Evolutionary conservation across 2,329 filamentous ascomycete genomes (phyloP), one percentile per base, ranked within the genome.

Genomic region (Hypoxylon sp.): DNA sequence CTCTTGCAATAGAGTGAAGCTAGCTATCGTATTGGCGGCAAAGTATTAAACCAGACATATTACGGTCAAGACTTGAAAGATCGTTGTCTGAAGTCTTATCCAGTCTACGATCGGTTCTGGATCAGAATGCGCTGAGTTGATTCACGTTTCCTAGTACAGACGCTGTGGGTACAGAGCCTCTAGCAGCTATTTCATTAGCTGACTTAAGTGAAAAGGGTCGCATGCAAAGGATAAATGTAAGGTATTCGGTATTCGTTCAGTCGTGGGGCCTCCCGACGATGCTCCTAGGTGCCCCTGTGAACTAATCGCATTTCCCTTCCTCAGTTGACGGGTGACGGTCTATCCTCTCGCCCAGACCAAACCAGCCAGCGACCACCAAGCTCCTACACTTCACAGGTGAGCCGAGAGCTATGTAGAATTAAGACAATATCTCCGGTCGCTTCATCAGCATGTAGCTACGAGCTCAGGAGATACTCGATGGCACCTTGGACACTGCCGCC

Each of bases 401-500:
- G 20, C 18, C 53, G 35, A 29, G 20, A 18, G 13, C 31, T 3
- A 40, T 18, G 23, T 24, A 42, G 38, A 17, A 35, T 8, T 7
- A 27, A 40, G 15, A 4, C 4, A 40, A 13, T 5, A n/a, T 20
- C 23, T 10, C 20, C 11, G 9, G 11, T 18, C 17, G 35, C 13
- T 13, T n/a, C 9, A 3, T 15, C 15, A 20, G n/a, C 13, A 9
- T 52, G 17, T 15, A 24, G 21, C 58, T 62, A 71, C 33, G 66
- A 68, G 55, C 71, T 77, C 24, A 90, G 75, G 53, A 96, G 77
- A 69, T 91, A 86, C 76, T 95, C 90, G 49, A 96, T 85, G 4
- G 91, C 95, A 9, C 94, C 95, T 73, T 98, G 92, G 35, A 98
- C 95, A 73, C 91, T 97, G 9, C 95, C 95, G 7, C 95, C 95